Evolutionary conservation across 495 filamentous ascomycete genomes (phyloP).

Genomic region (Hyphodiscus hymeniophilus): DNA sequence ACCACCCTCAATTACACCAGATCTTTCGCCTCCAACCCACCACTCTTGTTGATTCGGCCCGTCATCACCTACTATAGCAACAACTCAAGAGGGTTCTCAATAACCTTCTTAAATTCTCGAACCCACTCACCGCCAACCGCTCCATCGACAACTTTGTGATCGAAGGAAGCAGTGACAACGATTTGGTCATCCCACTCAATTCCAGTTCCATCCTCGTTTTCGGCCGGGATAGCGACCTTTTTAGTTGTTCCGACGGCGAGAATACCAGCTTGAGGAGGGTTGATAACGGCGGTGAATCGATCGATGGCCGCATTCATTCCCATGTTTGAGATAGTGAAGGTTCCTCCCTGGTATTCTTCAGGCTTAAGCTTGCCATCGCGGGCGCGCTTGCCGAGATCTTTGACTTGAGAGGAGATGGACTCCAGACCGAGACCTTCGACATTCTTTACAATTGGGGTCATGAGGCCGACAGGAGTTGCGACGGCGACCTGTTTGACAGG

Average conservation of each 20-base stretch:
- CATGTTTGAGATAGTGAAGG: slow-evolving; percentile 99
- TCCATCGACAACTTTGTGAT: slow-evolving; percentile 86
- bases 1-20: slow-evolving; percentile 2
- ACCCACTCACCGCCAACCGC: slow-evolving; percentile 98
- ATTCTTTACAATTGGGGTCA: slow-evolving; percentile 92
- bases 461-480: slow-evolving; percentile 86
- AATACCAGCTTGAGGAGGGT: slow-evolving; percentile 95
- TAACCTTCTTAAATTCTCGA: slow-evolving; percentile 89
- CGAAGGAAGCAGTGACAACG: slow-evolving; percentile 86
- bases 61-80: slow-evolving; percentile 54
- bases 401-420: slow-evolving; percentile 79
- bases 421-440: slow-evolving; percentile 78
- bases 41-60: too few relatives aligned
- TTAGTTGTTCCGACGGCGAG: slow-evolving; percentile 88
- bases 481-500: slow-evolving; percentile 59
- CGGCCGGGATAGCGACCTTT: slow-evolving; percentile 86
- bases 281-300: slow-evolving; percentile 98
- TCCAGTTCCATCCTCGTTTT: slow-evolving; percentile 70
- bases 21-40: not conserved
- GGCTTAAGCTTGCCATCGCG: slow-evolving; percentile 98
- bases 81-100: slow-evolving; percentile 94
- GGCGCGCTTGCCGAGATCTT: slow-evolving; percentile 93
- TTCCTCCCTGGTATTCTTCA: slow-evolving; percentile 98
- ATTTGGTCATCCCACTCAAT: slow-evolving; percentile 98
- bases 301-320: slow-evolving; percentile 97